Evolutionary conservation across 192 early-diverging fungal species (phyloP).

Genomic region (Umbelopsis sp.): DNA sequence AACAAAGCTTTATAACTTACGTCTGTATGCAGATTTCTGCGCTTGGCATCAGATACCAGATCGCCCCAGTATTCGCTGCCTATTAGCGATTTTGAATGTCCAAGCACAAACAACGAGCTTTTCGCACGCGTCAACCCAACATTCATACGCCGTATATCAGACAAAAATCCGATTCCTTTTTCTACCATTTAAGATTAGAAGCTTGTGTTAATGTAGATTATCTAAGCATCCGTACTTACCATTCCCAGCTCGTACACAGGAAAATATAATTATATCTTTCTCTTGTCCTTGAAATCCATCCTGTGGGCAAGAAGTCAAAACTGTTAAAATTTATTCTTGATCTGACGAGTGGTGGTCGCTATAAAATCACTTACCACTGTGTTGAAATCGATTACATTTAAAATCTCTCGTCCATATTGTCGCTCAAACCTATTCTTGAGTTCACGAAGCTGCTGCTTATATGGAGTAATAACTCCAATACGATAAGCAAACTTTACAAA

Average conservation of each 20-base stretch:
- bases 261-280: slow-evolving; percentile 96
- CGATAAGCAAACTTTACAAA: slow-evolving; percentile 60
- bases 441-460: slow-evolving; percentile 82
- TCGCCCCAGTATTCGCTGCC: slow-evolving; percentile 71
- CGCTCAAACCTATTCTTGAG: slow-evolving; percentile 67
- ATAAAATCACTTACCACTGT: slow-evolving; percentile 60
- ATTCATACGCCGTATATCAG: slow-evolving; percentile 88
- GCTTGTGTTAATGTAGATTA: slow-evolving; percentile 23
- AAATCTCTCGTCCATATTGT: slow-evolving; percentile 63
- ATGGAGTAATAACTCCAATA: slow-evolving; percentile 92
- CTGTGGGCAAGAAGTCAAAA: background rate
- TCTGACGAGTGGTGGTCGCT: background rate
- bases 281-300: slow-evolving; percentile 98
- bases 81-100: slow-evolving; percentile 64
- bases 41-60: slow-evolving; percentile 70
- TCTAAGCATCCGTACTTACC: slow-evolving; percentile 12
- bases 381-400: slow-evolving; percentile 86
- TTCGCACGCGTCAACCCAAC: slow-evolving; percentile 88
- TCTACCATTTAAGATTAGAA: slow-evolving; percentile 19
- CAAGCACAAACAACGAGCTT: slow-evolving; percentile 81
- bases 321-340: background rate
- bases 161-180: slow-evolving; percentile 78
- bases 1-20: slow-evolving; percentile 28
- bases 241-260: slow-evolving; percentile 80
- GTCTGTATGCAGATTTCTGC: slow-evolving; percentile 40